Percentiles rank a stretch among this genome's conserved stretches.
Evolutionary conservation across 805 yeast genomes (phyloP).

Genomic region (Starmerella sp.): DNA sequence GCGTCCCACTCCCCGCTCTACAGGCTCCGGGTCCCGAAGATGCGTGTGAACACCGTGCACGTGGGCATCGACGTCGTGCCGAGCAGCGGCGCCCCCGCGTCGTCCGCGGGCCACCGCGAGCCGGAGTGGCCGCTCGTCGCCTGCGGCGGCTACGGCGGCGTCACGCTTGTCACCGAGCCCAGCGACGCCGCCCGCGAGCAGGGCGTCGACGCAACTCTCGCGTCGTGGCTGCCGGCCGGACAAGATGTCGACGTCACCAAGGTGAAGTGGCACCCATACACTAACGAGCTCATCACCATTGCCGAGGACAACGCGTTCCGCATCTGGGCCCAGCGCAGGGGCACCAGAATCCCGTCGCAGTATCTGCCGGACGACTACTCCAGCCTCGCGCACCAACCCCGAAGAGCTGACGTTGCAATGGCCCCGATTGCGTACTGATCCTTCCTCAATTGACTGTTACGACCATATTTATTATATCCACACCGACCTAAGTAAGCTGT

Average conservation of each 20-base stretch:
- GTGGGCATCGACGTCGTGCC: constrained; percentile 6
- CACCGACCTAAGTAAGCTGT: too few species aligned
- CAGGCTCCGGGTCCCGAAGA: background rate
- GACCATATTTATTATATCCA: too few species aligned
- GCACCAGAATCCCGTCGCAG: background rate
- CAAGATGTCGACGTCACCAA: background rate
- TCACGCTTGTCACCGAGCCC: constrained; percentile 15
- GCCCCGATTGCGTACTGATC: background rate
- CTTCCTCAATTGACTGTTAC: too few species aligned
- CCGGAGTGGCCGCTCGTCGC: constrained; percentile 13
- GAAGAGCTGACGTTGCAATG: background rate
- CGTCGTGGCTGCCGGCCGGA: background rate
- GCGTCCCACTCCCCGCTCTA: background rate
- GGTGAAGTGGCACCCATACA: constrained; percentile 12
- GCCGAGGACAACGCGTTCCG: background rate
- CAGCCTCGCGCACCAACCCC: background rate
- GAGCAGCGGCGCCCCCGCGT: background rate
- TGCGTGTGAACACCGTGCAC: background rate
- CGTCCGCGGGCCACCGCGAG: background rate
- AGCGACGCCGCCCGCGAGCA: background rate
- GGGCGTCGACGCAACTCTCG: constrained; percentile 2
- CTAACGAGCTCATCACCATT: background rate
- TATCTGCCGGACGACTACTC: background rate
- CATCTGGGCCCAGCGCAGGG: background rate
- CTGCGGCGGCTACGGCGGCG: constrained; percentile 16